phyloP scores from a whole-genome alignment of 2,329 filamentous ascomycete species.

The Proliferodiscus dingleyae region DNA sequence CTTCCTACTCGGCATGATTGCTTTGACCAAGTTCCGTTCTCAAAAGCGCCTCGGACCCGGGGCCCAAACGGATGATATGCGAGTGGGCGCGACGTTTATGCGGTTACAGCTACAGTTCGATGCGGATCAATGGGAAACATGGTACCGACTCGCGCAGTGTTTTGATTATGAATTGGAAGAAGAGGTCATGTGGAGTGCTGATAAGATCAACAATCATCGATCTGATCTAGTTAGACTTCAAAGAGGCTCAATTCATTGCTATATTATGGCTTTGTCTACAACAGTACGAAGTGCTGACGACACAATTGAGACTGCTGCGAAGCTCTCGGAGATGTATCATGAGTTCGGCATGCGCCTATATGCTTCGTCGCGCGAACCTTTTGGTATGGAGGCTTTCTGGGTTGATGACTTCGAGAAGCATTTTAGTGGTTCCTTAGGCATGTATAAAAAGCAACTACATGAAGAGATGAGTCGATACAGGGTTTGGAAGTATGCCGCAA shows the following conservation, averaged over 20 bases:
- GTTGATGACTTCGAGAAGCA: conserved; percentile 58
- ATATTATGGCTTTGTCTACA: conserved; percentile 61
- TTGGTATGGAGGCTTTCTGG: conserved; percentile 62
- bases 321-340: conserved; percentile 60
- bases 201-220: conserved; percentile 36
- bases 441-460: conserved; percentile 55
- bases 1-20: conserved; percentile 83
- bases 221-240: conserved; percentile 32
- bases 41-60: conserved; percentile 33
- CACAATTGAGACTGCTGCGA: conserved; percentile 46
- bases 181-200: conserved; percentile 36
- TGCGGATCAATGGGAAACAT: conserved; percentile 37
- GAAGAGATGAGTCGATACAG: conserved; percentile 52
- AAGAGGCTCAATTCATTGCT: conserved; percentile 37
- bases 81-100: conserved; percentile 34
- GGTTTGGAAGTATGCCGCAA: conserved; percentile 60
- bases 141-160: conserved; percentile 37
- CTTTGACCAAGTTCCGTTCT: conserved; percentile 69
- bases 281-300: conserved; percentile 53
- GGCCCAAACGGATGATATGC: conserved; percentile 35
- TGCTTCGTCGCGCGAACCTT: conserved; percentile 62
- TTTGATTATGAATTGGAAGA: conserved; percentile 38
- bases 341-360: conserved; percentile 68
- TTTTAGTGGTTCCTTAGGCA: conserved; percentile 48
- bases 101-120: conserved; percentile 33